Percentiles rank a stretch among this genome's conserved stretches.
These are phyloP conservation scores for Cucurbita moschata DNA, from an alignment of 306 rosid species.

Conservation along the genomic window DNA sequence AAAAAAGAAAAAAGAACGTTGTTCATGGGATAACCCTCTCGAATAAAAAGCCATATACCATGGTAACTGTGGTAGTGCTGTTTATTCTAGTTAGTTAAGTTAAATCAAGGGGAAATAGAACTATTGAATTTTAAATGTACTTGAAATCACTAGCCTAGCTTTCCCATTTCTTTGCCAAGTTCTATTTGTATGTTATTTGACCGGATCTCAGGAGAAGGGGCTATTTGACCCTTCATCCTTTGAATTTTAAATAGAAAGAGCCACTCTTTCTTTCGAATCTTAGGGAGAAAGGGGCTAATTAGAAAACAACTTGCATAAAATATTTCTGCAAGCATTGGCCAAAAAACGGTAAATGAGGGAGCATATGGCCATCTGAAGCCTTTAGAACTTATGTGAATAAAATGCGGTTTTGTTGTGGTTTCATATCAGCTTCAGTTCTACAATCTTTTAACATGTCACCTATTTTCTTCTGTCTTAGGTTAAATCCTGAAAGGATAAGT, in stretches of 20 bases:
- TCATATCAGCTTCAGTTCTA: neutral
- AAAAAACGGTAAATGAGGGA: neutral
- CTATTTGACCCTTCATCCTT: neutral
- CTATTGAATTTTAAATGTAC: neutral
- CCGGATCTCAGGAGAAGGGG: neutral
- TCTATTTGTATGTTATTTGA: neutral
- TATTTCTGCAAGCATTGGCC: neutral
- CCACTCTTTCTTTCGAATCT: neutral
- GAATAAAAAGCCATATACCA: neutral
- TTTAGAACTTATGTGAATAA: neutral
- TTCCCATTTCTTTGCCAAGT: neutral
- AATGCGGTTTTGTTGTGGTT: neutral
- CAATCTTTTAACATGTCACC: neutral
- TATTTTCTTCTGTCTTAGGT: slow-evolving; percentile 32
- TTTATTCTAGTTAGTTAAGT: neutral
- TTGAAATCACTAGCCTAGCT: neutral
- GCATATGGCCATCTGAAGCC: neutral
- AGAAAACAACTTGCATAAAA: neutral
- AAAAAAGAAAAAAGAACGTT: neutral
- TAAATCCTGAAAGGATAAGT: slow-evolving; percentile 94
- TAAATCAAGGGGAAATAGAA: neutral
- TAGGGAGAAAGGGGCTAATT: neutral
- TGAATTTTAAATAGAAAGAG: neutral
- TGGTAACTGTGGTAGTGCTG: neutral
- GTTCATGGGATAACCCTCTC: neutral